These are phyloP conservation scores for Exophiala sp. DNA, from an alignment of 2,329 filamentous ascomycete genomes.

Conservation along the genomic window DNA sequence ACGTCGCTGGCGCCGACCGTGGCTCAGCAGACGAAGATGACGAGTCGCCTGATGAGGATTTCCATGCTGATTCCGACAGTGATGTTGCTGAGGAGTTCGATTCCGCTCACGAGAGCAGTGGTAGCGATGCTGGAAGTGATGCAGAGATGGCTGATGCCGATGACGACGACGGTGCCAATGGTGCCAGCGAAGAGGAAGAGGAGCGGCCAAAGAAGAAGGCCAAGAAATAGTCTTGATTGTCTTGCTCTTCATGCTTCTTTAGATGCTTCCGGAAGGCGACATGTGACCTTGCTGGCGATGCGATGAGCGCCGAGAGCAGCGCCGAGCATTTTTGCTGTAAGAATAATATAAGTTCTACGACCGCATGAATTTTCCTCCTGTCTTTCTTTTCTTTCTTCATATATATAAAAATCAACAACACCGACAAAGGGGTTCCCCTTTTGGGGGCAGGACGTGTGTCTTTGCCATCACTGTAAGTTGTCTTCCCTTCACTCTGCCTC, in stretches of 20 bases:
- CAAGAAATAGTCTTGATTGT: slow-evolving; percentile 41
- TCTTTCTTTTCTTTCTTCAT: too few relatives aligned
- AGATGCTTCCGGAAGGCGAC: background rate
- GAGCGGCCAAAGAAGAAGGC: slow-evolving; percentile 63
- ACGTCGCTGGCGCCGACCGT: slow-evolving; percentile 49
- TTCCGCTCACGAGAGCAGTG: slow-evolving; percentile 82
- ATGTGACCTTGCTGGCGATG: too few relatives aligned
- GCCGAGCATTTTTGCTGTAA: too few relatives aligned
- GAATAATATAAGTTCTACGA: too few relatives aligned
- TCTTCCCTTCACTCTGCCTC: too few relatives aligned
- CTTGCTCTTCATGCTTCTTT: slow-evolving; percentile 8
- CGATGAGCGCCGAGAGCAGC: too few relatives aligned
- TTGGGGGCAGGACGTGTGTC: too few relatives aligned
- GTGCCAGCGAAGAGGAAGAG: slow-evolving; percentile 44
- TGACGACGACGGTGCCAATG: slow-evolving; percentile 41
- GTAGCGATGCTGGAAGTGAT: slow-evolving; percentile 56
- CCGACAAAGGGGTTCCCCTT: too few relatives aligned
- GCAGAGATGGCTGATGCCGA: slow-evolving; percentile 52
- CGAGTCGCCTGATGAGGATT: slow-evolving; percentile 94
- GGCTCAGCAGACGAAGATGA: slow-evolving; percentile 95
- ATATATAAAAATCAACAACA: background rate
- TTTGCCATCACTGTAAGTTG: too few relatives aligned
- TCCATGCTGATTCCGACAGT: slow-evolving; percentile 84
- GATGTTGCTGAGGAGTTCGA: slow-evolving; percentile 97
- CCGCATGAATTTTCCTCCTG: too few relatives aligned